Percentiles rank a stretch among this genome's conserved stretches.
phyloP scores from a whole-genome alignment of 192 early-diverging fungal species.

The Mortierella alpina region DNA sequence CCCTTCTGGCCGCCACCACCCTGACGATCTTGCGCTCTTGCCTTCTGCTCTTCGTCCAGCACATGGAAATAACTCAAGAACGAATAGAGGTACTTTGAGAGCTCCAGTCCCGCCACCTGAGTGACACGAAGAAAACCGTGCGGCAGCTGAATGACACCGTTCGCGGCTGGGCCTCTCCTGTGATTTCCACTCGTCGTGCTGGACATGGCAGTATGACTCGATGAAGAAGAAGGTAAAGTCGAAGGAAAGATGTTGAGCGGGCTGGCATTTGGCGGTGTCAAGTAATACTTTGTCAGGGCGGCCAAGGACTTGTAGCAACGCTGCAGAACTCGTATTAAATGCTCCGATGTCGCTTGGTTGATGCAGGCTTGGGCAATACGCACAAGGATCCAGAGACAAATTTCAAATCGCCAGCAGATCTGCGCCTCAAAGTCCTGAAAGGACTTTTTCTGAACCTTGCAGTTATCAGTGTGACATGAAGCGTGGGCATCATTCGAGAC shows the following conservation, averaged over 20 bases:
- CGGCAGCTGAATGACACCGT: conserved; percentile 33
- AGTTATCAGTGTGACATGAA: neutral
- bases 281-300: conserved; percentile 55
- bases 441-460: conserved; percentile 14
- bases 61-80: conserved; percentile 56
- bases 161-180: neutral
- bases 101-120: conserved; percentile 52
- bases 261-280: conserved; percentile 12
- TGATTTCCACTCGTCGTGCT: neutral
- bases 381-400: conserved; percentile 51
- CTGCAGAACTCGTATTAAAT: conserved; percentile 59
- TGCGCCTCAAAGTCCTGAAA: conserved; percentile 49
- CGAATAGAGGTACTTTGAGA: conserved; percentile 65
- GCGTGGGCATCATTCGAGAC: neutral
- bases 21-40: conserved; percentile 18
- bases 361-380: conserved; percentile 58
- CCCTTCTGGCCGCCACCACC: conserved; percentile 40
- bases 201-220: neutral
- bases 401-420: conserved; percentile 54
- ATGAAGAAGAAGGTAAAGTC: neutral
- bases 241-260: conserved; percentile 24
- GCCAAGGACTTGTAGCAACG: conserved; percentile 62
- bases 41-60: conserved; percentile 34
- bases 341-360: conserved; percentile 53
- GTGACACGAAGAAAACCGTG: conserved; percentile 60